Conservation (phyloP, 768 basidiomycete genomes). For the Trametes sanguinea region DNA sequence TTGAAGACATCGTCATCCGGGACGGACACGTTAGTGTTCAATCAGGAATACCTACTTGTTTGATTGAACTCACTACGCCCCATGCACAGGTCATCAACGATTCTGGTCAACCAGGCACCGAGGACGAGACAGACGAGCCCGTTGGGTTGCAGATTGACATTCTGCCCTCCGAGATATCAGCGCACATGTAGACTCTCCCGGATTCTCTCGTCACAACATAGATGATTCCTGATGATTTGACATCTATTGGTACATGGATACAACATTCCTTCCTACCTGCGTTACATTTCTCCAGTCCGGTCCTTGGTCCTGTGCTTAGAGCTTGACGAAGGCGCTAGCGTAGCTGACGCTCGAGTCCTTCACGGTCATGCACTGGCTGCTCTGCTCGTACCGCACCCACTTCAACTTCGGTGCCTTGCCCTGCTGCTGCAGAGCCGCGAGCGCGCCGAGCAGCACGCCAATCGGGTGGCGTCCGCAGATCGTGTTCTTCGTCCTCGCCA, state of each 20-base stretch:
- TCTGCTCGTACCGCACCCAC: constrained; percentile 96
- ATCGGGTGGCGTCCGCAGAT: constrained; percentile 98
- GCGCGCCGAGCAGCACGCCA: constrained; percentile 82
- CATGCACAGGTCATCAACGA: constrained; percentile 64
- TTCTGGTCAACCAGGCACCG: constrained; percentile 66
- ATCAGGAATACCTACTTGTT: too few relatives aligned
- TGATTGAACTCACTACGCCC: too few relatives aligned
- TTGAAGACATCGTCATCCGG: constrained; percentile 66
- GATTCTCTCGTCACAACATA: background rate
- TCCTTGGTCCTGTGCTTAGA: constrained; percentile 37
- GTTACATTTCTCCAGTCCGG: background rate
- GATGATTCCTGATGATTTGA: background rate
- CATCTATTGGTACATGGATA: background rate
- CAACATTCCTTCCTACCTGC: background rate
- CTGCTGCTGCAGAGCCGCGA: constrained; percentile 56
- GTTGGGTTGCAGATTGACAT: constrained; percentile 49
- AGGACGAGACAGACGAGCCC: constrained; percentile 57
- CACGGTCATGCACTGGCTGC: constrained; percentile 66
- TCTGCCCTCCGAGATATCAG: constrained; percentile 2
- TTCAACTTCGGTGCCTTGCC: constrained; percentile 46
- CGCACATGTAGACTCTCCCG: constrained; percentile 14
- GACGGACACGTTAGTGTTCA: constrained; percentile 55
- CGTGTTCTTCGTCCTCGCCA: constrained; percentile 82
- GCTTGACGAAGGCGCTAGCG: constrained; percentile 81
- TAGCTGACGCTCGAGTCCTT: constrained; percentile 94